Conservation (phyloP, 2,329 filamentous ascomycete genomes). For the Verticillium isaacii region DNA sequence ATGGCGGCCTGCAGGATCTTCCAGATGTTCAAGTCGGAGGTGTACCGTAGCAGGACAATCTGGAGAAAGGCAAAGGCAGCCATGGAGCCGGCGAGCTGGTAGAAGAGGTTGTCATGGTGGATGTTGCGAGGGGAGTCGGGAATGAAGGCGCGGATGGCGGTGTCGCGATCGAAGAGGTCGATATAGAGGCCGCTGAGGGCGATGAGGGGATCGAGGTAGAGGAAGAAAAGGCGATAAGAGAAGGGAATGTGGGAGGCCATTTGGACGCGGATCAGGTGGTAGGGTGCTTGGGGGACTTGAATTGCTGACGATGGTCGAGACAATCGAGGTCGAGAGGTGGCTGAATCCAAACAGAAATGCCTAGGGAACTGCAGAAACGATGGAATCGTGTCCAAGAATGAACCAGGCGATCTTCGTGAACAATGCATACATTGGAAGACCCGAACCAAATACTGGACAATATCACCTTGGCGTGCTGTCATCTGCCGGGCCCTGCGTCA, state of each 20-base stretch:
- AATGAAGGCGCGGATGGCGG: constrained; percentile 8
- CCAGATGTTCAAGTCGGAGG: constrained; percentile 14
- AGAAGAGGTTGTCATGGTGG: constrained; percentile 14
- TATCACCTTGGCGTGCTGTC: too few relatives aligned
- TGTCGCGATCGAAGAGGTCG: constrained; percentile 11
- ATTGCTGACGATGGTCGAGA: too few relatives aligned
- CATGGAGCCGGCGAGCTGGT: constrained; percentile 15
- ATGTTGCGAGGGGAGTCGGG: constrained; percentile 8
- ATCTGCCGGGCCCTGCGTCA: too few relatives aligned
- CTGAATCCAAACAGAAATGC: too few relatives aligned
- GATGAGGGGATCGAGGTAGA: constrained; percentile 14
- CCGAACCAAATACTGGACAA: too few relatives aligned
- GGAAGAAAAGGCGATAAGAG: constrained; percentile 16
- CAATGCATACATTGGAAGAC: too few relatives aligned
- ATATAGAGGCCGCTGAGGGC: constrained; percentile 16
- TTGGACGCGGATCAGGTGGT: background rate
- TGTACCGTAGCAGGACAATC: constrained; percentile 14
- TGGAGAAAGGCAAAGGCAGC: constrained; percentile 12
- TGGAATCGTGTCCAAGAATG: too few relatives aligned
- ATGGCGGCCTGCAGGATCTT: constrained; percentile 14
- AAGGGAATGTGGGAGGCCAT: constrained; percentile 1
- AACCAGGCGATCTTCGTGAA: too few relatives aligned
- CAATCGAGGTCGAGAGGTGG: too few relatives aligned
- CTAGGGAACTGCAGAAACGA: too few relatives aligned
- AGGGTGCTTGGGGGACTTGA: too few relatives aligned